Percentiles rank a stretch among this genome's conserved stretches.
Conservation (phyloP, 305 asterid species). For the Euphrasia arctica region DNA sequence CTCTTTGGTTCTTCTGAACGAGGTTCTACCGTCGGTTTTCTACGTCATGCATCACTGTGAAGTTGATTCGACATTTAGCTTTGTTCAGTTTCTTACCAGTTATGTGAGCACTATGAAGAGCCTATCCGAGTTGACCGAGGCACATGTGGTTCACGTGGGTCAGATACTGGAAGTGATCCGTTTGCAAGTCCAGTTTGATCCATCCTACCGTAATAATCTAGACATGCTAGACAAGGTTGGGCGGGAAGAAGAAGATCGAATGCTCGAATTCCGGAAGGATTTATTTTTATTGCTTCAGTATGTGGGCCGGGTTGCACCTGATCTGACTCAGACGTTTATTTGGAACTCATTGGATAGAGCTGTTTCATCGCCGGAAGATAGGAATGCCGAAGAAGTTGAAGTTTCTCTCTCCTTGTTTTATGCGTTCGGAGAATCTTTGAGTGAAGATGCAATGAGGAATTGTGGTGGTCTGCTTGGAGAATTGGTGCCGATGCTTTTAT, state of each 20-base stretch:
- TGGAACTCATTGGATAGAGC: conserved; percentile 69
- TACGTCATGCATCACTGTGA: conserved; percentile 63
- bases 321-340: conserved; percentile 73
- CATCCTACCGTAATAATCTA: conserved; percentile 62
- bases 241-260: conserved; percentile 84
- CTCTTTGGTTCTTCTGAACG: conserved; percentile 59
- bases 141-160: conserved; percentile 66
- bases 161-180: conserved; percentile 87
- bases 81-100: conserved; percentile 80
- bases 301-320: conserved; percentile 89
- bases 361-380: conserved; percentile 59
- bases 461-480: conserved; percentile 74
- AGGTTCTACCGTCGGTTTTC: conserved; percentile 80
- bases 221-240: conserved; percentile 79
- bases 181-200: conserved; percentile 58
- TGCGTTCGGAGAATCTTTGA: conserved; percentile 85
- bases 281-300: conserved; percentile 68
- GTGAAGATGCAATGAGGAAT: conserved; percentile 61
- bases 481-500: conserved; percentile 73
- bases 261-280: conserved; percentile 91
- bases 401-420: conserved; percentile 86
- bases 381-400: conserved; percentile 89
- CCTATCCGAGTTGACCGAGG: conserved; percentile 58
- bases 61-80: conserved; percentile 62
- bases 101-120: conserved; percentile 88